phyloP scores from a whole-genome alignment of 495 filamentous ascomycete genomes.

The Neurospora sp. region DNA sequence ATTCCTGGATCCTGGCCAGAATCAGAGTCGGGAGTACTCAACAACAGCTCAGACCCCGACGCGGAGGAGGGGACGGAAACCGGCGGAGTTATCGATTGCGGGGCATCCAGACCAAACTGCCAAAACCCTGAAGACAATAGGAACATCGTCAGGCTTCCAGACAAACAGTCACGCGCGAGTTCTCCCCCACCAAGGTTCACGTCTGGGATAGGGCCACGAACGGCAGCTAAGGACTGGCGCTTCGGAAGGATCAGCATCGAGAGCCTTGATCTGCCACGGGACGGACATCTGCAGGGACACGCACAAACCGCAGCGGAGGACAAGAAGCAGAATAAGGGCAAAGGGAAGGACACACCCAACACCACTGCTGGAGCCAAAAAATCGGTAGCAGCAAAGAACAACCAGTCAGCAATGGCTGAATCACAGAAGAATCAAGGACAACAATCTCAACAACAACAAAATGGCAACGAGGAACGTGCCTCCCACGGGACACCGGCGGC shows the following conservation, averaged over 20 bases:
- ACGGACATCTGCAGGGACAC: not conserved
- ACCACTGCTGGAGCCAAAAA: not conserved
- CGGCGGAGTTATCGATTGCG: slow-evolving; percentile 34
- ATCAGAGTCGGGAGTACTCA: not conserved
- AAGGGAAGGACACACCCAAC: not conserved
- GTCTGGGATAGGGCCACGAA: slow-evolving; percentile 26
- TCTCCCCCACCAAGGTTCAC: slow-evolving; percentile 23
- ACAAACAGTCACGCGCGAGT: slow-evolving; percentile 22
- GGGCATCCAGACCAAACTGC: slow-evolving; percentile 18
- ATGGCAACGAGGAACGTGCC: not conserved
- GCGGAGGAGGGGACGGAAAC: not conserved
- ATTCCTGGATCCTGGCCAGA: not conserved
- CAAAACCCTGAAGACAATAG: slow-evolving; percentile 7
- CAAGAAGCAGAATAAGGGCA: not conserved
- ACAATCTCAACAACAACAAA: not conserved
- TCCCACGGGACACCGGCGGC: slow-evolving; percentile 26
- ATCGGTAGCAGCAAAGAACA: not conserved
- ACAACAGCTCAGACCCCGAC: not conserved
- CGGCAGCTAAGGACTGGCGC: slow-evolving; percentile 35
- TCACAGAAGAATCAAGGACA: not conserved
- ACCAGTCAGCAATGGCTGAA: slow-evolving; percentile 11
- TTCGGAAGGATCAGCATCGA: slow-evolving; percentile 35
- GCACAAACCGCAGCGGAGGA: not conserved
- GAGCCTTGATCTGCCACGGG: slow-evolving; percentile 30
- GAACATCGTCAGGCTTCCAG: slow-evolving; percentile 19